phyloP scores from a whole-genome alignment of 2,329 filamentous ascomycete genomes.

The Colletotrichum shisoi region DNA sequence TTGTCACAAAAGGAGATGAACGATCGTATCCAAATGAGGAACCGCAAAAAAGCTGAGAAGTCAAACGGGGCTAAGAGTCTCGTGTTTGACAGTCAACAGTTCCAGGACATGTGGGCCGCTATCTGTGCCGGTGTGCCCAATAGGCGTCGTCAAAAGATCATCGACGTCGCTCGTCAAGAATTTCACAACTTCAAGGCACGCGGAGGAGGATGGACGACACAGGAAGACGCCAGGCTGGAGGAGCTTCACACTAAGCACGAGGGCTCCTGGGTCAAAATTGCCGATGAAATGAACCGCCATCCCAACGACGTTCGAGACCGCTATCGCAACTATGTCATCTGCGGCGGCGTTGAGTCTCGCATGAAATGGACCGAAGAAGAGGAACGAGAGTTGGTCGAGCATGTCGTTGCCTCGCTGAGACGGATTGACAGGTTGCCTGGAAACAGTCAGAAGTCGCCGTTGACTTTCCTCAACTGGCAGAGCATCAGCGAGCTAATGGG shows the following conservation, averaged over 20 bases:
- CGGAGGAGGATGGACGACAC: slow-evolving; percentile 64
- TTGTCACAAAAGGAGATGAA: slow-evolving; percentile 59
- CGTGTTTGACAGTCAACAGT: slow-evolving; percentile 46
- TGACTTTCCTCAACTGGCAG: slow-evolving; percentile 69
- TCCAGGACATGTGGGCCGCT: slow-evolving; percentile 59
- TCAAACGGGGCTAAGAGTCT: slow-evolving; percentile 47
- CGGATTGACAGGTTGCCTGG: slow-evolving; percentile 54
- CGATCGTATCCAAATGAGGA: slow-evolving; percentile 50
- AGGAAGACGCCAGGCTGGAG: slow-evolving; percentile 65
- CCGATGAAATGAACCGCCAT: slow-evolving; percentile 68
- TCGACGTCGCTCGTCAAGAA: slow-evolving; percentile 65
- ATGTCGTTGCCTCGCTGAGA: slow-evolving; percentile 62
- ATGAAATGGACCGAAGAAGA: slow-evolving; percentile 69
- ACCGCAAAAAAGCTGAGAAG: slow-evolving; percentile 41
- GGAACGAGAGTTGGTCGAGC: slow-evolving; percentile 60
- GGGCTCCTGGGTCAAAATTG: slow-evolving; percentile 69
- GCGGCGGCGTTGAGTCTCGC: slow-evolving; percentile 58
- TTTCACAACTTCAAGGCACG: slow-evolving; percentile 71
- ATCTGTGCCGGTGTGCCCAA: slow-evolving; percentile 60
- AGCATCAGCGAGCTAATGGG: slow-evolving; percentile 69
- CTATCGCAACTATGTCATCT: slow-evolving; percentile 72
- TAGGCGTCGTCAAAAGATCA: slow-evolving; percentile 62
- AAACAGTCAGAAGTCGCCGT: slow-evolving; percentile 47
- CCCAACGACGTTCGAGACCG: slow-evolving; percentile 73
- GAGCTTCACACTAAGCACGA: slow-evolving; percentile 57